These are phyloP conservation scores for Talaromyces sp. DNA, from an alignment of 2,329 filamentous ascomycete genomes.

Conservation along the genomic window DNA sequence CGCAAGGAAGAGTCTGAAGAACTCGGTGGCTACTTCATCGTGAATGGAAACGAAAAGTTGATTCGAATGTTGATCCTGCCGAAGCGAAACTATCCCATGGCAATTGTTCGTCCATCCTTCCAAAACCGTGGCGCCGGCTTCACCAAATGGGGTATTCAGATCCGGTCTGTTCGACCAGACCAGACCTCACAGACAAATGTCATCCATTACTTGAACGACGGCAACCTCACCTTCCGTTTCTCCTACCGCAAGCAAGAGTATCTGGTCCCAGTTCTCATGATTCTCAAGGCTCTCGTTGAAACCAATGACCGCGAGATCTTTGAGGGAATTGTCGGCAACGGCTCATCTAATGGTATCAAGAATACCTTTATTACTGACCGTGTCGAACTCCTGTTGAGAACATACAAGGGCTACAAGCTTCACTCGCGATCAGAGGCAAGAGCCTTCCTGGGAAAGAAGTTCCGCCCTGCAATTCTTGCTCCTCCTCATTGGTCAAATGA, in stretches of 20 bases:
- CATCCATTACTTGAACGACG: slow-evolving; percentile 89
- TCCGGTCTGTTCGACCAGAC: slow-evolving; percentile 90
- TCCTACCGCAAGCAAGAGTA: slow-evolving; percentile 98
- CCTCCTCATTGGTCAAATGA: slow-evolving; percentile 79
- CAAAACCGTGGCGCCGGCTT: slow-evolving; percentile 79
- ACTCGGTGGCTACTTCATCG: slow-evolving; percentile 91
- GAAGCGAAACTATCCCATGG: slow-evolving; percentile 89
- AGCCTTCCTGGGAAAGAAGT: slow-evolving; percentile 83
- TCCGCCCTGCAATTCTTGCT: slow-evolving; percentile 79
- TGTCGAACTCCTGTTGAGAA: slow-evolving; percentile 83
- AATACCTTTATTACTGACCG: slow-evolving; percentile 95
- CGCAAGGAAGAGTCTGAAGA: slow-evolving; percentile 95
- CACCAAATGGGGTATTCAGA: slow-evolving; percentile 82
- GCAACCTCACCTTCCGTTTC: slow-evolving; percentile 94
- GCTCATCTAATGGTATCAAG: slow-evolving; percentile 67
- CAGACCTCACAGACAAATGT: slow-evolving; percentile 98
- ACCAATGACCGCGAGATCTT: slow-evolving; percentile 97
- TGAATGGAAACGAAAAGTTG: slow-evolving; percentile 96
- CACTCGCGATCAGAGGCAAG: slow-evolving; percentile 78
- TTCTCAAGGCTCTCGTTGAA: slow-evolving; percentile 88
- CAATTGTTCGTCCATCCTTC: slow-evolving; percentile 87
- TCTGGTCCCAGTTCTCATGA: slow-evolving; percentile 93
- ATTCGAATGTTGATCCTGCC: slow-evolving; percentile 88
- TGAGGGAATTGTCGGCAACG: slow-evolving; percentile 78
- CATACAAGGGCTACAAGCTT: slow-evolving; percentile 84